Conservation (phyloP, 352 stramenopile genomes). For the Globisporangium paroecandrum region DNA sequence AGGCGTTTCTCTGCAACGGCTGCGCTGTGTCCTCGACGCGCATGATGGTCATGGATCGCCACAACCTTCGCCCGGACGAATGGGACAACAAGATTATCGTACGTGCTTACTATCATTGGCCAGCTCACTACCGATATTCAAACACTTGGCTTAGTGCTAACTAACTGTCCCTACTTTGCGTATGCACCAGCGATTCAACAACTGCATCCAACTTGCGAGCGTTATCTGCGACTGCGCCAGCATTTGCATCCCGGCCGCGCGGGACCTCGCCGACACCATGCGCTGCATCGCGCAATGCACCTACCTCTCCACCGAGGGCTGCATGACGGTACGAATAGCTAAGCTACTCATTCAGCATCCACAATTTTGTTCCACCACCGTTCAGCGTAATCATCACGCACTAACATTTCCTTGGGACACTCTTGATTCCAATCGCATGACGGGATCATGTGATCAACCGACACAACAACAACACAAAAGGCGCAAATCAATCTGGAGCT, state of each 20-base stretch:
- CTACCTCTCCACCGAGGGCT: conserved; percentile 89
- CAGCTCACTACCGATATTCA: no score
- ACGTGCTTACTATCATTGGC: conserved; percentile 16
- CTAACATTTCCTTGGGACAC: not conserved
- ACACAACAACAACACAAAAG: conserved; percentile 14
- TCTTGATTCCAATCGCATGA: not conserved
- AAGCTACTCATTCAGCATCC: not conserved
- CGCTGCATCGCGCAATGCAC: conserved; percentile 89
- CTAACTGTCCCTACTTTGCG: not conserved
- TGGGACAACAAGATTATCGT: conserved; percentile 94
- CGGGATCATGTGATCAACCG: not conserved
- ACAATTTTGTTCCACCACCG: not conserved
- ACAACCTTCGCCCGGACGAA: conserved; percentile 87
- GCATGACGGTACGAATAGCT: conserved; percentile 77
- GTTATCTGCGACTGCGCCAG: conserved; percentile 74
- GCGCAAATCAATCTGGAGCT: conserved; percentile 92
- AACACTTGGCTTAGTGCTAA: not conserved
- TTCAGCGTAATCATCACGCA: not conserved
- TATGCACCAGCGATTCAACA: conserved; percentile 80
- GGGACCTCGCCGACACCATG: conserved; percentile 76
- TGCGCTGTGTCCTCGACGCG: conserved; percentile 89
- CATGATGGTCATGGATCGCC: conserved; percentile 89
- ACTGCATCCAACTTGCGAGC: conserved; percentile 86
- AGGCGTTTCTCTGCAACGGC: conserved; percentile 85
- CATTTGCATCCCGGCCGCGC: conserved; percentile 66